Evolutionary conservation across 257 asterid species (phyloP), one percentile per base, ranked within the genome.

Genomic region (Coffea eugenioides): DNA sequence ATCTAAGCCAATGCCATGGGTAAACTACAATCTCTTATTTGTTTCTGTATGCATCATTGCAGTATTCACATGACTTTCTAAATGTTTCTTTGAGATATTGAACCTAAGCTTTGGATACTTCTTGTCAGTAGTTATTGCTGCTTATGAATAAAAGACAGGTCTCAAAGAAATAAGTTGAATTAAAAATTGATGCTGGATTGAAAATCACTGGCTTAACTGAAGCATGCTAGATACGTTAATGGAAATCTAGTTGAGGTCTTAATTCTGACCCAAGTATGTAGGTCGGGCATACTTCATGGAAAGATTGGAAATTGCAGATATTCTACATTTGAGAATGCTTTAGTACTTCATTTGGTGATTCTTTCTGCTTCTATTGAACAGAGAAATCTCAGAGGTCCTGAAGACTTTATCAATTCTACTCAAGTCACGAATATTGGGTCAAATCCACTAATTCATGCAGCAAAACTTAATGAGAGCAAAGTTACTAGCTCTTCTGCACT

Each of bases 1-100:
- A 1, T 79, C 95, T 23, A 89, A 87, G 90, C 77, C 87, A 83
- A 82, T 84, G 83, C 93, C 89, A 51, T 87, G 94, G 97, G 99
- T 95, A 86, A 82, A 43, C 75, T 39, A 43, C 54, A 66, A 39
- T 49, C 7, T 59, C n/a, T 39, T 13, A 49, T 49, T 68, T 68
- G 74, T 69, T 36, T 71, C 27, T 27, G 49, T 36, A 61, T 59
- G 34, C 51, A 25, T 80, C 31, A 56, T 54, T 74, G 39, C 18
- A 18, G 6, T 13, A 80, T n/a, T 12, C 61, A 41, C 62, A 14
- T 52, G 59, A 69, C 57, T 66, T 49, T 36, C 41, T n/a, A 54
- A 54, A 64, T 62, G 0, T 14, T 43, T 41, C 71, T 27, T 7
- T 46, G n/a, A 54, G 62, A 49, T 45, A 20, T 16, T 71, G 27